Conservation (phyloP, 495 filamentous ascomycete genomes). For the Xylaria grammica region DNA sequence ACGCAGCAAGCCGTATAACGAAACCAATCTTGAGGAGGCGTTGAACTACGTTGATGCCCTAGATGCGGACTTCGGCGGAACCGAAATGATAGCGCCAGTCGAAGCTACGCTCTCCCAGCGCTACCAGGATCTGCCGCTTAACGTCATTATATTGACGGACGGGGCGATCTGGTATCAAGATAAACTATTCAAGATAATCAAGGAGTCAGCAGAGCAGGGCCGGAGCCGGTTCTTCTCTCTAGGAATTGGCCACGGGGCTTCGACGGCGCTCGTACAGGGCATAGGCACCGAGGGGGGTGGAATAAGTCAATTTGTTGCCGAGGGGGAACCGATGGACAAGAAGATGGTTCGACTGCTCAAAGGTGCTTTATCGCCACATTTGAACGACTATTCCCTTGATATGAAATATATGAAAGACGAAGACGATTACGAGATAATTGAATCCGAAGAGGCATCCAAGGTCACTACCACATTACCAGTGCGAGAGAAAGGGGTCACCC, state of each 20-base stretch:
- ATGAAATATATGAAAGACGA: conserved; percentile 59
- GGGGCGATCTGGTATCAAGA: conserved; percentile 68
- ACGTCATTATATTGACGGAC: conserved; percentile 72
- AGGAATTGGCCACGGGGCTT: conserved; percentile 66
- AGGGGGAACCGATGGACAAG: conserved; percentile 61
- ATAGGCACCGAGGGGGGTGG: conserved; percentile 70
- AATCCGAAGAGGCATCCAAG: conserved; percentile 52
- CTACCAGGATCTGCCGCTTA: conserved; percentile 59
- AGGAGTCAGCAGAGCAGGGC: conserved; percentile 28
- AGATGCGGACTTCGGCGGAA: conserved; percentile 65
- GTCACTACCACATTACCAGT: conserved; percentile 27
- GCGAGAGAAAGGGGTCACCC: neutral
- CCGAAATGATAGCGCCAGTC: conserved; percentile 64
- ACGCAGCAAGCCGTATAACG: conserved; percentile 59
- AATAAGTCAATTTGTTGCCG: conserved; percentile 64
- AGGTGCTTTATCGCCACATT: conserved; percentile 65
- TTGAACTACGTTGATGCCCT: conserved; percentile 55
- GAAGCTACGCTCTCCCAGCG: conserved; percentile 56
- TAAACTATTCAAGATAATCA: conserved; percentile 59
- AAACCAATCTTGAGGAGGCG: conserved; percentile 56
- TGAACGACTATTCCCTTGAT: conserved; percentile 64
- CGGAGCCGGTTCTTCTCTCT: conserved; percentile 64
- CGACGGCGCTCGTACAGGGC: conserved; percentile 70
- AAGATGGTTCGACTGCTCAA: conserved; percentile 77
- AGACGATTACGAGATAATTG: conserved; percentile 63